Conservation (phyloP, 306 rosid species). For the Lathyrus aphaca region DNA sequence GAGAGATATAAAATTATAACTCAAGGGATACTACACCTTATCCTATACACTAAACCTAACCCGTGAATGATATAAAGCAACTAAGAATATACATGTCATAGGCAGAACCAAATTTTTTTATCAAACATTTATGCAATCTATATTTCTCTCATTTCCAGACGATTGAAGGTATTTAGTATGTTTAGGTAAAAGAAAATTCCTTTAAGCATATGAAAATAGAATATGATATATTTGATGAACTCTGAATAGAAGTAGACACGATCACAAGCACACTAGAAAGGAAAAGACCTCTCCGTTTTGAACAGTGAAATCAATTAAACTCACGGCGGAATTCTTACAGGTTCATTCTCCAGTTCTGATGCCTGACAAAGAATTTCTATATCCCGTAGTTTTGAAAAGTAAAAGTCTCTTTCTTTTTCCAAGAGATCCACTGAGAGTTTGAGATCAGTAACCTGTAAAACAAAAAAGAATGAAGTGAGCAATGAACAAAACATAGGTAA, state of each 20-base stretch:
- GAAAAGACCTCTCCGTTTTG: background rate
- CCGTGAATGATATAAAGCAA: background rate
- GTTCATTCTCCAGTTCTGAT: conserved; percentile 70
- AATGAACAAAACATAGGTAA: conserved; percentile 17
- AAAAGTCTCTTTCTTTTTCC: conserved; percentile 97
- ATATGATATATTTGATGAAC: background rate
- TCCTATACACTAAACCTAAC: background rate
- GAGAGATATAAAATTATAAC: background rate
- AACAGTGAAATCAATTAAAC: conserved; percentile 13
- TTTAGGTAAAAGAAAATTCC: conserved; percentile 6
- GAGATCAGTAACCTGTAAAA: conserved; percentile 78
- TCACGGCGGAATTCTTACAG: conserved; percentile 62
- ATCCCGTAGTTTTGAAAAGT: conserved; percentile 93
- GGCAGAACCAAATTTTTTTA: conserved; percentile 5
- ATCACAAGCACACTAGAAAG: background rate
- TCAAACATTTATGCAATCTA: background rate
- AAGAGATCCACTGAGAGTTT: conserved; percentile 81
- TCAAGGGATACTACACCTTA: background rate
- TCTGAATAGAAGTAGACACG: background rate
- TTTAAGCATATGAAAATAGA: background rate
- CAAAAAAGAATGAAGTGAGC: conserved; percentile 26
- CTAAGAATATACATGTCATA: background rate
- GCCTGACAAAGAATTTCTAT: conserved; percentile 89
- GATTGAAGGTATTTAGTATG: conserved; percentile 7
- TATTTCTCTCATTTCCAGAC: background rate